Percentiles rank a stretch among this genome's conserved stretches.
Conservation (phyloP, 2,329 filamentous ascomycete genomes). For the Tolypocladium ophioglossoides region DNA sequence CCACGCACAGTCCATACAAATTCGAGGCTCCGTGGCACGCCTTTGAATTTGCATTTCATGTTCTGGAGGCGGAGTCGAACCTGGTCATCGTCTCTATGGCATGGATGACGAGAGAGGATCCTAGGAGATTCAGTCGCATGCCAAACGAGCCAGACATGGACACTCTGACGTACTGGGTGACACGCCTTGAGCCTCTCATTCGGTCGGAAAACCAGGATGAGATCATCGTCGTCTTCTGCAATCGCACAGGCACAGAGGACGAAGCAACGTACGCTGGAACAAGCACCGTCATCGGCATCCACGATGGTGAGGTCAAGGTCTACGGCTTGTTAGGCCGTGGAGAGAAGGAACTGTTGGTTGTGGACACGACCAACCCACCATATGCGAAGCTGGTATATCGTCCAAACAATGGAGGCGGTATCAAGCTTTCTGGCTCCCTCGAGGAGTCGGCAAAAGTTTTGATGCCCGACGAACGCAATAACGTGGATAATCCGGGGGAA, state of each 20-base stretch:
- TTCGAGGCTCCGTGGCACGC: slow-evolving; percentile 27
- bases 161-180: slow-evolving; percentile 66
- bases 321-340: slow-evolving; percentile 63
- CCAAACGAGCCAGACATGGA: slow-evolving; percentile 58
- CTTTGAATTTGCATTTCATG: slow-evolving; percentile 40
- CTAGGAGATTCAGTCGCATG: slow-evolving; percentile 30
- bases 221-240: slow-evolving; percentile 59
- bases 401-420: background rate
- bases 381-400: slow-evolving; percentile 33
- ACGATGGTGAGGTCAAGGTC: slow-evolving; percentile 52
- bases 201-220: slow-evolving; percentile 40
- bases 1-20: slow-evolving; percentile 19
- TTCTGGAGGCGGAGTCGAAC: slow-evolving; percentile 44
- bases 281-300: slow-evolving; percentile 58
- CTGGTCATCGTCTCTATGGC: slow-evolving; percentile 67
- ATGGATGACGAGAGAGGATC: slow-evolving; percentile 55
- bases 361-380: slow-evolving; percentile 45
- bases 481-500: background rate
- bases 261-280: slow-evolving; percentile 63
- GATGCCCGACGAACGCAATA: background rate
- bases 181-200: slow-evolving; percentile 57
- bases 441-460: background rate
- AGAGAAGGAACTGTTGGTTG: slow-evolving; percentile 55
- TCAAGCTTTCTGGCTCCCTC: background rate
- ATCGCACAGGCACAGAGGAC: slow-evolving; percentile 57